A percentile compares a stretch with the other conserved stretches of the same genome.
These are phyloP conservation scores for Phlegmacium glaucopus DNA, from an alignment of 768 basidiomycete species.

Conservation along the genomic window DNA sequence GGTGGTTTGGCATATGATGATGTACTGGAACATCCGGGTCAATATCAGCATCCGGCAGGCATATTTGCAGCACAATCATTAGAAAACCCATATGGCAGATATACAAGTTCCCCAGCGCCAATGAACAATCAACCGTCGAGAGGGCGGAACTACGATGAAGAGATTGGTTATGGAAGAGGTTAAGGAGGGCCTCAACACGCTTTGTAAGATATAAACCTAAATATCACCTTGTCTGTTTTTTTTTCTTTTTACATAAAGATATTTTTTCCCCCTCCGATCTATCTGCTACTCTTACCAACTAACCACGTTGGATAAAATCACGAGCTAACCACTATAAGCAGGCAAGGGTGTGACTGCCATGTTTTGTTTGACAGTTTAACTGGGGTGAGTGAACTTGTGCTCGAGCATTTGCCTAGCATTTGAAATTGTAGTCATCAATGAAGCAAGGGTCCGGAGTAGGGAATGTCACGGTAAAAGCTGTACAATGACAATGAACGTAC, in stretches of 20 bases:
- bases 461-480: too few species aligned
- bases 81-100: conserved; percentile 7
- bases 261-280: conserved; percentile 14
- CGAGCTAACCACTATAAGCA: too few species aligned
- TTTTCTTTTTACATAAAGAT: conserved; percentile 11
- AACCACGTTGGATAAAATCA: too few species aligned
- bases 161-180: conserved; percentile 25
- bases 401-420: too few species aligned
- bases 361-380: too few species aligned
- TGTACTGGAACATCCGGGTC: conserved; percentile 19
- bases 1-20: conserved; percentile 36
- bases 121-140: conserved; percentile 15
- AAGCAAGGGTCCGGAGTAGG: too few species aligned
- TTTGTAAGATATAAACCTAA: conserved; percentile 23
- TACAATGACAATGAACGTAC: too few species aligned
- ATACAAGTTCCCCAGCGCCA: conserved; percentile 8
- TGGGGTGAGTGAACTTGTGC: too few species aligned
- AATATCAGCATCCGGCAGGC: conserved; percentile 28
- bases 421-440: too few species aligned
- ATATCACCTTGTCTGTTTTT: conserved; percentile 10
- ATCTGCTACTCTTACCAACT: background rate
- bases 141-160: conserved; percentile 30
- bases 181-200: conserved; percentile 19
- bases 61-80: conserved; percentile 8
- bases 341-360: too few species aligned